Conservation (phyloP, 345 rosid genomes). For the Rubroshorea leprosula region DNA sequence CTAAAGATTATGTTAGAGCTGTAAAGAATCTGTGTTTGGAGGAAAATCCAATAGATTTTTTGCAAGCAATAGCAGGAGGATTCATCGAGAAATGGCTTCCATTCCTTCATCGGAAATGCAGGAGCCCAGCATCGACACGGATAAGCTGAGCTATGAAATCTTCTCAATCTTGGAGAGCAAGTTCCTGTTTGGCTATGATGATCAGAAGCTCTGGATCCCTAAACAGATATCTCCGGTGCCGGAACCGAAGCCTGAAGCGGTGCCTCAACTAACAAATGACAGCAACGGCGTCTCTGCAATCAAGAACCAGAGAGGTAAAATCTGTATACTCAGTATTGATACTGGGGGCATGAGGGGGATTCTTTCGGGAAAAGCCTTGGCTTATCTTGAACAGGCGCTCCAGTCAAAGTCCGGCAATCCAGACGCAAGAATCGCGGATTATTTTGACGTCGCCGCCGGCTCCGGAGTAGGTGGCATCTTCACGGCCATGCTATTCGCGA, state of each 20-base stretch:
- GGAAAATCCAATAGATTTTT: constrained; percentile 3
- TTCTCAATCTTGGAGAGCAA: constrained; percentile 93
- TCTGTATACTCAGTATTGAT: constrained; percentile 80
- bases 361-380: constrained; percentile 79
- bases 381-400: constrained; percentile 74
- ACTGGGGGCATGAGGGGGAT: constrained; percentile 91
- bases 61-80: constrained; percentile 1
- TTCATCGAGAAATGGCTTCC: constrained; percentile 25
- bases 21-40: constrained; percentile 3
- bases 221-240: constrained; percentile 33
- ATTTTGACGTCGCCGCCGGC: constrained; percentile 90
- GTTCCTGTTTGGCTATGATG: constrained; percentile 81
- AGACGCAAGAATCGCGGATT: constrained; percentile 82
- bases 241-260: constrained; percentile 30
- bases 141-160: constrained; percentile 93
- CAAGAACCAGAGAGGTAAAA: constrained; percentile 92
- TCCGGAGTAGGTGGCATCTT: constrained; percentile 87
- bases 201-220: constrained; percentile 76
- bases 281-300: constrained; percentile 27
- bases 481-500: constrained; percentile 85
- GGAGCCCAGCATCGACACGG: constrained; percentile 94
- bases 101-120: constrained; percentile 53
- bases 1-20: constrained; percentile 6
- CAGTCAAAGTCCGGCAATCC: constrained; percentile 82
- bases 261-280: neutral